A percentile compares a stretch with the other conserved stretches of the same genome.
These are phyloP conservation scores for Aspergillus steynii DNA, from an alignment of 495 filamentous ascomycete species.

Conservation along the genomic window DNA sequence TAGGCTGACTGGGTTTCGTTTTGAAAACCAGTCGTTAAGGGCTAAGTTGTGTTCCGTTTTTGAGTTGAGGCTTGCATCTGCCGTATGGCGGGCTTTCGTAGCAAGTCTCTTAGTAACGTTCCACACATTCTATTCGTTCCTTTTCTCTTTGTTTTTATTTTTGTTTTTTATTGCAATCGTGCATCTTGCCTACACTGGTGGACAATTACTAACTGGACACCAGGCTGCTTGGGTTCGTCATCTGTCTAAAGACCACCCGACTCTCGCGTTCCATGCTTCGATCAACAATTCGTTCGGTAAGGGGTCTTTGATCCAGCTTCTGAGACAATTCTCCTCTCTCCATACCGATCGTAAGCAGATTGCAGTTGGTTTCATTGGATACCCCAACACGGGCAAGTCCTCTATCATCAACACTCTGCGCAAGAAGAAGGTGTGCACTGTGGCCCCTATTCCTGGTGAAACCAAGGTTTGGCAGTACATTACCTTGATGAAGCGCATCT, in stretches of 20 bases:
- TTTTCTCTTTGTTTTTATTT: conserved; percentile 13
- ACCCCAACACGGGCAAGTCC: conserved; percentile 87
- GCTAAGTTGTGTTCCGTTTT: conserved; percentile 67
- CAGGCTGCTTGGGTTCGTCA: conserved; percentile 84
- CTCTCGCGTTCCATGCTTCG: conserved; percentile 87
- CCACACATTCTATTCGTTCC: conserved; percentile 69
- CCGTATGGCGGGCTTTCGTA: conserved; percentile 52
- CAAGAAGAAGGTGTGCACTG: conserved; percentile 88
- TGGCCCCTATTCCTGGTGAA: conserved; percentile 90
- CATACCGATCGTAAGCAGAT: conserved; percentile 92
- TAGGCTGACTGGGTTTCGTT: conserved; percentile 76
- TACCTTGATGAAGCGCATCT: conserved; percentile 94
- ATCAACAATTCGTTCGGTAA: conserved; percentile 93
- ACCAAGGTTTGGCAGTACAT: conserved; percentile 99
- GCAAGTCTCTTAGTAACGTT: conserved; percentile 97
- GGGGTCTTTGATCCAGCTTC: conserved; percentile 72
- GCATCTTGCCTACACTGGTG: conserved; percentile 15
- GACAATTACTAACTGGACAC: conserved; percentile 41
- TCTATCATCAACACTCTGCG: conserved; percentile 91
- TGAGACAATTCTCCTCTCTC: conserved; percentile 90
- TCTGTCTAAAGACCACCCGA: conserved; percentile 84
- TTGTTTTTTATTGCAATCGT: conserved; percentile 5
- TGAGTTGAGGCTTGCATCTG: conserved; percentile 80
- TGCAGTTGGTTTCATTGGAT: conserved; percentile 84
- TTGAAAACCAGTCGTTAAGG: conserved; percentile 66